Base-by-base conservation (phyloP, 78 protist genomes). In the Polysphondylium violaceum region DNA sequence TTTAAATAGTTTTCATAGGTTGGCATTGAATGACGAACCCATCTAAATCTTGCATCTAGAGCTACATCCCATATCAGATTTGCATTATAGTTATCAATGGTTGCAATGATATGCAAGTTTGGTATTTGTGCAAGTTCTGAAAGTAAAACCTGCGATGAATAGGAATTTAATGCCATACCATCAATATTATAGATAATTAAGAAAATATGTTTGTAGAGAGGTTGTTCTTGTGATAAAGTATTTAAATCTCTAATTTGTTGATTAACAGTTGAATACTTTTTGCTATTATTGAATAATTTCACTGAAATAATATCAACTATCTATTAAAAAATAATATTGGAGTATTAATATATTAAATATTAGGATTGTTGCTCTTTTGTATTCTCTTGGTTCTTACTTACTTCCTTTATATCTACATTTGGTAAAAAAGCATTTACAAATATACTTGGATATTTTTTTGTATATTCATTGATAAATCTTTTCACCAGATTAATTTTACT, bases 361-460 rank as follows among this genome's bases (percentile, higher is more conserved):
- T n/a, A n/a, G n/a, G n/a, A n/a, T n/a, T n/a, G n/a, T n/a, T n/a
- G n/a, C n/a, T n/a, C n/a, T n/a, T n/a, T n/a, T n/a, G n/a, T n/a
- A n/a, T n/a, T n/a, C n/a, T n/a, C n/a, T n/a, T n/a, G n/a, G n/a
- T n/a, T n/a, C 4, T 35, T 17, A 65, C 73, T 2, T 38, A 65
- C 73, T 38, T 65, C 73, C 23, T 19, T 65, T 14, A 65, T n/a
- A 65, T 51, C 23, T 65, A 38, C 33, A n/a, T 17, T 65, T 21
- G 73, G 73, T 65, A 65, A 65, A 65, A 38, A 65, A 65, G 55
- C 73, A 38, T 65, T 65, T 38, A 65, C 33, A 38, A 17, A n/a
- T n/a, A 65, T 38, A 23, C 55, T 8, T 11, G 73, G 73, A 33
- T 51, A 44, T 38, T 65, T 51, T 9, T 21, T 38, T 38, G 55